Evolutionary conservation across 768 basidiomycete species (phyloP), one percentile per base, ranked within the genome.

Genomic region (Boletus tomentosulus): DNA sequence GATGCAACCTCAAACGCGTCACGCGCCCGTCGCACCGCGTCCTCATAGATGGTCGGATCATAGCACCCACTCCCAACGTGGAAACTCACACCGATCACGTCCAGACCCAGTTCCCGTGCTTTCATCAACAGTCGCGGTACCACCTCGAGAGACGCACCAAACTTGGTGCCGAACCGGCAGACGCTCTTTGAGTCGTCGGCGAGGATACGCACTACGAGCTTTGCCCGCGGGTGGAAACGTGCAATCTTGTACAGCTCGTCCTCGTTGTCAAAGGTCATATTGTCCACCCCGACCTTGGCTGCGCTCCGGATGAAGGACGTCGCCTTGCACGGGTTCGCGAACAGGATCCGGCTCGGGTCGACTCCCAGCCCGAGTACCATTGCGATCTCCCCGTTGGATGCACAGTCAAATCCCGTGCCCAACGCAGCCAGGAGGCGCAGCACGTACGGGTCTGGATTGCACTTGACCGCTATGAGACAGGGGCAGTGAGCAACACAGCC

Each of bases 271-370:
- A 99, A 99, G 6, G 96, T 98, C 96, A 98, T 97, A 74, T 81
- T 85, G 66, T 92, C 81, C 49, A 98, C 95, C 22, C 89, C 85
- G 31, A 76, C 71, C 62, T 80, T 84, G 39, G 85, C 85, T 15
- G 97, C 90, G 62, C 84, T 82, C 46, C 94, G 89, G 63, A 99
- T 80, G 75, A 95, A 98, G 0, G 93, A 96, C 11, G 83, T 79
- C 2, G 97, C 91, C 74, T 99, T 99, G 86, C 97, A 98, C 0
- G 97, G 97, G 73, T 99, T 99, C 59, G 97, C 97, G 65, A 93
- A 99, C 67, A 98, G 92, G 77, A 99, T 89, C 54, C 87, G 82
- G 50, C 81, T 79, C 4, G 95, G 85, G 45, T 82, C 78, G 48
- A 96, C 80, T 5, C 87, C 86, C 4, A 94, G 71, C 11, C 73